Base-by-base conservation (phyloP, 2,329 filamentous ascomycete species). In the Cordyceps javanica region DNA sequence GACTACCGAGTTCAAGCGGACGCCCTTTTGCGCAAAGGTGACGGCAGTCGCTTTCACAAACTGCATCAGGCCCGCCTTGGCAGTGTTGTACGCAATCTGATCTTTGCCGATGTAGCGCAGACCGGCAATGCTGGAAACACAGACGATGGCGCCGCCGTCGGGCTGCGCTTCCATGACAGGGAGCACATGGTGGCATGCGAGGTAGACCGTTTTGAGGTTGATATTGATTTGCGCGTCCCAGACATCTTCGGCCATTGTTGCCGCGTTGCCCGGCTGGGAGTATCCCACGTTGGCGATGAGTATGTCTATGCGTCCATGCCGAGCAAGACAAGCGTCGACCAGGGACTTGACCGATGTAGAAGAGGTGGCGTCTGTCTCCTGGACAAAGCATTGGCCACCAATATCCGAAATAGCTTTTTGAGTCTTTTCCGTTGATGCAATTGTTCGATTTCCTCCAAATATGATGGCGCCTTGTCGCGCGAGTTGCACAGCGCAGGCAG, bases 261-360 rank as follows among this genome's bases (percentile, higher is more conserved):
- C 80, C 0, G 81, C 76, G 30, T 73, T 73, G 0, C 81, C 81
- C 0, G 75, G 76, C 59, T 84, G 80, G 0, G 77, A 80, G 54
- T 76, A 76, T 2, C 83, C 83, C 3, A 85, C 82, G 54, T 85
- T 85, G 61, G 83, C 84, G 16, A 87, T 66, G 0, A 86, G 69
- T 23, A 86, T 80, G 61, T 86, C 83, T 55, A 85, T 79, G 6
- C 78, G 74, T 9, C 81, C 80, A 60, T 83, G 76, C 39, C 76
- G 77, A 0, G 70, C 65, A 19, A 82, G 63, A 45, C 81, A 83
- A 0, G 75, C 73, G 34, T 80, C 75, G 3, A 86, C 75, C 0
- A 85, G 73, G 0, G 66, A 65, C 60, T 81, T 77, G 64, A 84
- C 81, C 16, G 79, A 78, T 0, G 68, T 64, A 0, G 77, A 74